Evolutionary conservation across 2,329 filamentous ascomycete species (phyloP).

Genomic region (Xylariales sp.): DNA sequence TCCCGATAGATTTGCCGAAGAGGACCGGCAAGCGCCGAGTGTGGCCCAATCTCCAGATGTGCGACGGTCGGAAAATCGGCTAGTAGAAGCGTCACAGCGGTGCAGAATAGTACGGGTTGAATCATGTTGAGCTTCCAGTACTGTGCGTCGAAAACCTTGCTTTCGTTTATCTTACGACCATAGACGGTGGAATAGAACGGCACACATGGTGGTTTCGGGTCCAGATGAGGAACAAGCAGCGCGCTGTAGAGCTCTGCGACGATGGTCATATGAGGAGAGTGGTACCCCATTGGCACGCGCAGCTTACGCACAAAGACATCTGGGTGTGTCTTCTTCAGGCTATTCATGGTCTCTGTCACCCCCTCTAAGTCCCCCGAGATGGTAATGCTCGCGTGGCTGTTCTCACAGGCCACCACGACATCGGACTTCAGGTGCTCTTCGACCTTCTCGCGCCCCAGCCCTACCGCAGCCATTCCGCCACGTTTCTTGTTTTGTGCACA

Average conservation of each 20-base stretch:
- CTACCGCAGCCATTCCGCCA: constrained; percentile 35
- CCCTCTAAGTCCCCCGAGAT: constrained; percentile 18
- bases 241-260: constrained; percentile 11
- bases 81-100: constrained; percentile 25
- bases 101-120: constrained; percentile 24
- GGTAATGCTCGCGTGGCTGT: constrained; percentile 24
- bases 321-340: constrained; percentile 21
- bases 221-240: constrained; percentile 9
- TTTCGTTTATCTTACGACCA: constrained; percentile 18
- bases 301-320: constrained; percentile 26
- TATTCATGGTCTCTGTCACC: constrained; percentile 19
- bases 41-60: constrained; percentile 2
- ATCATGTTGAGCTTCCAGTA: constrained; percentile 23
- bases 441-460: constrained; percentile 26
- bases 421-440: constrained; percentile 17
- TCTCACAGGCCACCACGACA: constrained; percentile 24
- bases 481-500: neutral
- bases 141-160: constrained; percentile 11
- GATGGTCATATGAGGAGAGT: constrained; percentile 27
- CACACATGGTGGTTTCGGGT: constrained; percentile 1
- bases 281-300: constrained; percentile 36
- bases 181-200: constrained; percentile 23
- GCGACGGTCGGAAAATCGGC: neutral
- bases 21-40: neutral
- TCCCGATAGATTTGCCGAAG: neutral